Evolutionary conservation across 192 early-diverging fungal genomes (phyloP), one percentile per base, ranked within the genome.

Genomic region (Dissophora ornata): DNA sequence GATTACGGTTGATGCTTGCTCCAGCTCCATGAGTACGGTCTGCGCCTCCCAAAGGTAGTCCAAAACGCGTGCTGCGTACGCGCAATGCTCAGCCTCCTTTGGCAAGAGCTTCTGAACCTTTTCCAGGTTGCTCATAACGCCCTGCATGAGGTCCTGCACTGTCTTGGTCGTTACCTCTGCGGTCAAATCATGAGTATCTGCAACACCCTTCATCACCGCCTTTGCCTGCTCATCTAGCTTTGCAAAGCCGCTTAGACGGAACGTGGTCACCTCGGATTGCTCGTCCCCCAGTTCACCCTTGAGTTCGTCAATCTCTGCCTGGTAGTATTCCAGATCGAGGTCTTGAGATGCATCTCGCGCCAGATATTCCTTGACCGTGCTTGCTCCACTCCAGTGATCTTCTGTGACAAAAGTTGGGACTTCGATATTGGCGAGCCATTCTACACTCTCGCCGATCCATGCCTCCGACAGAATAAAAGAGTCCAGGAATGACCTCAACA

Each of bases 391-490:
- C 71, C 71, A 75, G 15, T 36, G 38, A 25, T 75, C 71, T 22
- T 67, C 32, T 4, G 61, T 61, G 24, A 75, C 63, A 67, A 75
- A 75, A 0, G 36, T 33, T 0, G 71, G 71, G 2, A 55, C 51
- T 51, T 67, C 50, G 9, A 75, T 75, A 21, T 75, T 75, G 42
- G 57, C 57, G 12, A 75, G 36, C 71, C 71, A 75, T 22, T 56
- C 71, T 2, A 75, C 62, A 56, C 71, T 75, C n/a, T 75, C 71
- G 18, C 63, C 71, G 19, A 75, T 75, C 71, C 71, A 75, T 18
- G 62, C 71, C 42, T 75, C 71, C 2, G 71, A 75, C n/a, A 67
- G 46, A 16, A 60, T 29, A 56, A 67, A 67, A 0, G 71, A 42
- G 18, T 75, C 71, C 49, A 75, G 30, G 55, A 75, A 75, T 5